A percentile compares a stretch with the other conserved stretches of the same genome.
Conservation (phyloP, 2,329 filamentous ascomycete genomes). For the Pseudocercospora pini-densiflorae region DNA sequence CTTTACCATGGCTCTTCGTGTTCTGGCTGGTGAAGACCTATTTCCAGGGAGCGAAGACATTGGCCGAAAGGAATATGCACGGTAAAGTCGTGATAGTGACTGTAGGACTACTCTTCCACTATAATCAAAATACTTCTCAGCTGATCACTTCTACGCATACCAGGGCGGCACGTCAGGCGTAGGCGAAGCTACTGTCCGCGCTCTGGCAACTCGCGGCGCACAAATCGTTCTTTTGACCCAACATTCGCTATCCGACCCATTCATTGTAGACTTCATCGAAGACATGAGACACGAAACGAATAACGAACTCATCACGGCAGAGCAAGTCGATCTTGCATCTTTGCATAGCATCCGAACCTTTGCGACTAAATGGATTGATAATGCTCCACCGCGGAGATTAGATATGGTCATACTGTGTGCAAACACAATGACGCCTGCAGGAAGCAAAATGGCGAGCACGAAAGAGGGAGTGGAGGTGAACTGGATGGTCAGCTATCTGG, state of each 20-base stretch:
- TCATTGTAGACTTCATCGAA: slow-evolving; percentile 89
- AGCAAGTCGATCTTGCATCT: slow-evolving; percentile 87
- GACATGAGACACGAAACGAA: slow-evolving; percentile 76
- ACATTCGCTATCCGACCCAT: slow-evolving; percentile 78
- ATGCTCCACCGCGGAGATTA: slow-evolving; percentile 82
- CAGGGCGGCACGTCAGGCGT: slow-evolving; percentile 91
- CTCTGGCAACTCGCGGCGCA: slow-evolving; percentile 79
- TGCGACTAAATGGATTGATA: slow-evolving; percentile 98
- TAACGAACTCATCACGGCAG: slow-evolving; percentile 91
- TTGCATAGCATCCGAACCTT: slow-evolving; percentile 91
- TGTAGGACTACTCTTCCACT: slow-evolving; percentile 49
- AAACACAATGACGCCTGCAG: slow-evolving; percentile 73
- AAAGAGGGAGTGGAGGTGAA: slow-evolving; percentile 79
- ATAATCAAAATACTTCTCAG: slow-evolving; percentile 16
- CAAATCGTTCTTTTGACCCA: slow-evolving; percentile 91
- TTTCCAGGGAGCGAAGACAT: slow-evolving; percentile 75
- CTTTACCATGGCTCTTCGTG: slow-evolving; percentile 56
- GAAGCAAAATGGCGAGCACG: slow-evolving; percentile 62
- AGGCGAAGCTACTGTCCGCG: slow-evolving; percentile 74
- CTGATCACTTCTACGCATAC: slow-evolving; percentile 5
- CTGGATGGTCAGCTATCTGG: slow-evolving; percentile 94
- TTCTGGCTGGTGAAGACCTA: slow-evolving; percentile 71
- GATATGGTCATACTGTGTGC: slow-evolving; percentile 92
- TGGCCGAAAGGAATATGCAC: slow-evolving; percentile 82
- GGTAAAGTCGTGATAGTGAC: slow-evolving; percentile 94